Evolutionary conservation across 2,329 filamentous ascomycete genomes (phyloP), one percentile per base, ranked within the genome.

Genomic region (Fusarium anthophilum): DNA sequence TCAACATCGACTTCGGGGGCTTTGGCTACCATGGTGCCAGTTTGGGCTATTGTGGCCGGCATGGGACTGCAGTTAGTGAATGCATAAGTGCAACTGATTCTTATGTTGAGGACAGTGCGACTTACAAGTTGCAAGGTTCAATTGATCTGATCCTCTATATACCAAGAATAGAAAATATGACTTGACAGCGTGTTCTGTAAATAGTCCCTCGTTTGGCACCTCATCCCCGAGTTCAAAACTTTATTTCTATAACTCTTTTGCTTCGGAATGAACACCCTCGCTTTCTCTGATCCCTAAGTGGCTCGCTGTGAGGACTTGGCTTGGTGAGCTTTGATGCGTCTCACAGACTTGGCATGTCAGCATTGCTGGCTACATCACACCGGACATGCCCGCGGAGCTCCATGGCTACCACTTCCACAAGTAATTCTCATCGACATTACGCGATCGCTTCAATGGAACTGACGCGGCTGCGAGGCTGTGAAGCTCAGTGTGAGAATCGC

Each of bases 311-410:
- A 41, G 3, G 3, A 6, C 24, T 28, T n/a, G 20, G 6, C 20
- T 55, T 10, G 8, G 14, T 28, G 35, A 38, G 14, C 14, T 7
- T 7, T n/a, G n/a, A n/a, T n/a, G n/a, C n/a, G 30, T 15, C 32
- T 26, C 4, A 20, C 6, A 18, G 20, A 4, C 61, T 66, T 66
- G 64, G 43, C 64, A 58, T 39, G 50, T 66, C 63, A 50, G 61
- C 37, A 14, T 32, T 20, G 20, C 37, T 58, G 30, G 50, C 30
- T 3, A 22, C 22, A 24, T 35, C 20, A 6, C 13, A n/a, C 6
- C 35, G 63, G 63, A 39, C 18, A 64, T 28, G 12, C 47, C 64
- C 64, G 63, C 61, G 61, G 64, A 66, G 14, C 43, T 58, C 37
- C 8, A 17, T 22, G 4, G 5, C 18, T 17, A 10, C 3, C 8